phyloP scores from a whole-genome alignment of 176 grass and related monocot species.

The Alopecurus myosuroides region DNA sequence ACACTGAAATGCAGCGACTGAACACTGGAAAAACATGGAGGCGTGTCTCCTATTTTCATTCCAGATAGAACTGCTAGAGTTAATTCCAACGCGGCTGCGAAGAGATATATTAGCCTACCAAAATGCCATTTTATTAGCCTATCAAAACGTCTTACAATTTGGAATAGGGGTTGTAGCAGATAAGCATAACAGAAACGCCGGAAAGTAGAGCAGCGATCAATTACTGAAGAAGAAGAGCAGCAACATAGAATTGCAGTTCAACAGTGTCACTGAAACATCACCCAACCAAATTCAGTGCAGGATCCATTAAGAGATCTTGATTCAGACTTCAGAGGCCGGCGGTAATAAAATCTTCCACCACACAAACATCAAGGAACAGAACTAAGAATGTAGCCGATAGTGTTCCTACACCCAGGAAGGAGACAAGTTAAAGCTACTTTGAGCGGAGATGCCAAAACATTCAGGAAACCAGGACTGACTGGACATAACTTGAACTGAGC shows the following conservation, averaged over 20 bases:
- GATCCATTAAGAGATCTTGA: not conserved
- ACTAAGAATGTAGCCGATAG: not conserved
- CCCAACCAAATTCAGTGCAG: not conserved
- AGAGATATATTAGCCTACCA: too few species aligned
- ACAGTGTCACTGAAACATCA: not conserved
- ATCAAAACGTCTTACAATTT: too few species aligned
- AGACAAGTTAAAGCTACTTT: not conserved
- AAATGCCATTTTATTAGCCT: too few species aligned
- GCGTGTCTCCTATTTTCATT: not conserved
- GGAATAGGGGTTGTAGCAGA: too few species aligned
- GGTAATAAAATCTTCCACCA: not conserved
- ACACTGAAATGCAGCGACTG: not conserved
- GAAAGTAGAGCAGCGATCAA: not conserved
- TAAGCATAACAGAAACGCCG: not conserved
- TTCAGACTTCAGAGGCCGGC: not conserved
- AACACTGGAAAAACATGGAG: not conserved
- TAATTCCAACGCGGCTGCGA: not conserved
- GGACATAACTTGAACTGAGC: not conserved
- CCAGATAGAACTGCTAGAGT: not conserved
- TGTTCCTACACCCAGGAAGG: not conserved
- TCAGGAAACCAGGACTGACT: not conserved
- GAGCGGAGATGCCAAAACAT: not conserved
- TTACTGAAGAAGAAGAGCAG: not conserved
- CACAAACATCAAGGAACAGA: not conserved
- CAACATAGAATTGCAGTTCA: not conserved